Percentiles rank a stretch among this genome's conserved stretches.
Evolutionary conservation across 768 basidiomycete species (phyloP).

Genomic region (Phaeolepiota aurea): DNA sequence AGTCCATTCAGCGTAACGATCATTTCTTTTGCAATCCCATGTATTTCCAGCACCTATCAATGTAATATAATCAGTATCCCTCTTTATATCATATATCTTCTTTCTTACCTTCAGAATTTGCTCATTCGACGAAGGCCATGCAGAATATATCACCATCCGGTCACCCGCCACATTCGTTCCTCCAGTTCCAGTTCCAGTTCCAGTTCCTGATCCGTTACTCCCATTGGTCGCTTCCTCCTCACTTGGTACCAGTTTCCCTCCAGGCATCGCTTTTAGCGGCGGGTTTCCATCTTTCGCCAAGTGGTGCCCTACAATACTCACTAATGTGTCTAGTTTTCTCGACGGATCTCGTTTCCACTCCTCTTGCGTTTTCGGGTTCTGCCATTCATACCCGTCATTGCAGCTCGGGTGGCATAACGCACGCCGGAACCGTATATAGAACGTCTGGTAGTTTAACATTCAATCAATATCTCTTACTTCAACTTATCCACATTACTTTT

Average conservation of each 20-base stretch:
- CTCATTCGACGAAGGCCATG: not conserved
- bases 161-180: too few relatives aligned
- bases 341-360: not conserved
- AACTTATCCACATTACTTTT: too few relatives aligned
- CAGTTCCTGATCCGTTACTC: too few relatives aligned
- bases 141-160: not conserved
- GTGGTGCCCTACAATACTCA: not conserved
- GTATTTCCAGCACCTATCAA: not conserved
- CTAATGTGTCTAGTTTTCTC: not conserved
- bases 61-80: not conserved
- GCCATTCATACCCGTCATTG: not conserved
- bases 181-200: too few relatives aligned
- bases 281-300: not conserved
- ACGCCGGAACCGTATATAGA: not conserved
- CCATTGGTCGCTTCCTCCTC: too few relatives aligned
- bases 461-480: too few relatives aligned
- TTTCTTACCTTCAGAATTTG: not conserved
- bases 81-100: not conserved
- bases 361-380: not conserved
- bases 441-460: not conserved
- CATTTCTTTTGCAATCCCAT: not conserved
- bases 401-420: not conserved
- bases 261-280: not conserved
- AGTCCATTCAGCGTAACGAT: not conserved
- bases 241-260: not conserved